Evolutionary conservation across 1,284 basidiomycete species (phyloP).

Genomic region (Fomitopsis betulina): DNA sequence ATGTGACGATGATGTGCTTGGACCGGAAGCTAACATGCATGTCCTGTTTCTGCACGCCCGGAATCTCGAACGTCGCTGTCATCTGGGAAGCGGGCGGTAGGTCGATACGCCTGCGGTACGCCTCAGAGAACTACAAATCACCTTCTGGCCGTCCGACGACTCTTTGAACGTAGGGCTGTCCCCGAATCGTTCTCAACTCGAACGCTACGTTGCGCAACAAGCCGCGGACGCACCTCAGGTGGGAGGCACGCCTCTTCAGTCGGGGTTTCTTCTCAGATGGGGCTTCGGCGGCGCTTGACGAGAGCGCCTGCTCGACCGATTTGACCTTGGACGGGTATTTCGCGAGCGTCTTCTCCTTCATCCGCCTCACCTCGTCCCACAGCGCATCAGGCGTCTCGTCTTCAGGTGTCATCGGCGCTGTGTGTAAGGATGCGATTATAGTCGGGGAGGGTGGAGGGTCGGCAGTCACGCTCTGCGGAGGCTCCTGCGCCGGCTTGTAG

Average conservation of each 20-base stretch:
- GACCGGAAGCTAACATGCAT: slow-evolving; percentile 68
- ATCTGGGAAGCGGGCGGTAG: slow-evolving; percentile 17
- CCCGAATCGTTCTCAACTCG: slow-evolving; percentile 11
- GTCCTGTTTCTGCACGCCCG: slow-evolving; percentile 62
- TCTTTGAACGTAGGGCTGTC: slow-evolving; percentile 59
- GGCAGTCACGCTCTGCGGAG: no score
- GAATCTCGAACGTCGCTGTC: slow-evolving; percentile 54
- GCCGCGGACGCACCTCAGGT: slow-evolving; percentile 24
- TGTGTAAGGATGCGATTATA: slow-evolving; percentile 28
- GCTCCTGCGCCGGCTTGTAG: background rate
- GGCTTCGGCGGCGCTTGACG: slow-evolving; percentile 15
- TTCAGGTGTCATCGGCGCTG: background rate
- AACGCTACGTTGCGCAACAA: background rate
- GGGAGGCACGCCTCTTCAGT: slow-evolving; percentile 13
- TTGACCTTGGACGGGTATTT: slow-evolving; percentile 62
- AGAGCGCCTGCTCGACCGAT: slow-evolving; percentile 41
- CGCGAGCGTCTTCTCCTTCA: slow-evolving; percentile 59
- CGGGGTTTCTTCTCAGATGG: slow-evolving; percentile 5
- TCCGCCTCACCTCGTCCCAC: slow-evolving; percentile 58
- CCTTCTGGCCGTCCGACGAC: slow-evolving; percentile 58
- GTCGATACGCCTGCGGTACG: background rate
- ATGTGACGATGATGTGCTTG: slow-evolving; percentile 60
- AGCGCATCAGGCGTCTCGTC: slow-evolving; percentile 34
- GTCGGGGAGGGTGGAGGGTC: background rate
- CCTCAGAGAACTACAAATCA: slow-evolving; percentile 29